Conservation (phyloP, 805 yeast species). For the Blastobotrys parvus region DNA sequence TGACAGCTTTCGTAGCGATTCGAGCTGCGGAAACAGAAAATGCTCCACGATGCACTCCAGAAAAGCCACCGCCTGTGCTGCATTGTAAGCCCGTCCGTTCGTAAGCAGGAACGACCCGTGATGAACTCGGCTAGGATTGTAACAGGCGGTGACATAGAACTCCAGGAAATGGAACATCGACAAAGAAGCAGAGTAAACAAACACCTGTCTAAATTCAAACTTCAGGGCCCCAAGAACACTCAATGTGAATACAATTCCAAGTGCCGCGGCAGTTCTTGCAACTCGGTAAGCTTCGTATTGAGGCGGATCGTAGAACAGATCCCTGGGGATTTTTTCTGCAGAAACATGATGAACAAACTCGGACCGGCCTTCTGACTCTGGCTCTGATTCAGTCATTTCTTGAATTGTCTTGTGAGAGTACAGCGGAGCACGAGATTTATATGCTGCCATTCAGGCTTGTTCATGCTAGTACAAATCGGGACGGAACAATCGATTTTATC, state of each 20-base stretch:
- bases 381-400: too few species aligned
- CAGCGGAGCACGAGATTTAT: too few species aligned
- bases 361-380: too few species aligned
- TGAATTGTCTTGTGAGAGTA: too few species aligned
- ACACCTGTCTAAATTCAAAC: conserved; percentile 23
- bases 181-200: conserved; percentile 45
- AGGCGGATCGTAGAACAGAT: background rate
- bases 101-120: conserved; percentile 61
- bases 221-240: background rate
- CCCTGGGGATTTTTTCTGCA: background rate
- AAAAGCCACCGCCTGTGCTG: conserved; percentile 50
- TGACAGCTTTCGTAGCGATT: conserved; percentile 19
- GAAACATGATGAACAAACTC: too few species aligned
- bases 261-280: conserved; percentile 21
- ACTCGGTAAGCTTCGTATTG: too few species aligned
- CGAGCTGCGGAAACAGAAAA: conserved; percentile 33
- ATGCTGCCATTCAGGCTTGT: too few species aligned
- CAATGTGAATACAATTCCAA: conserved; percentile 23
- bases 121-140: conserved; percentile 56
- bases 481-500: too few species aligned
- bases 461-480: too few species aligned
- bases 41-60: conserved; percentile 41
- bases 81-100: conserved; percentile 51
- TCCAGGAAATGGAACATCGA: conserved; percentile 73
- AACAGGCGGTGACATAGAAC: conserved; percentile 69